A percentile compares a stretch with the other conserved stretches of the same genome.
Conservation (phyloP, 176 grass and related monocot genomes). For the Secale cereale region DNA sequence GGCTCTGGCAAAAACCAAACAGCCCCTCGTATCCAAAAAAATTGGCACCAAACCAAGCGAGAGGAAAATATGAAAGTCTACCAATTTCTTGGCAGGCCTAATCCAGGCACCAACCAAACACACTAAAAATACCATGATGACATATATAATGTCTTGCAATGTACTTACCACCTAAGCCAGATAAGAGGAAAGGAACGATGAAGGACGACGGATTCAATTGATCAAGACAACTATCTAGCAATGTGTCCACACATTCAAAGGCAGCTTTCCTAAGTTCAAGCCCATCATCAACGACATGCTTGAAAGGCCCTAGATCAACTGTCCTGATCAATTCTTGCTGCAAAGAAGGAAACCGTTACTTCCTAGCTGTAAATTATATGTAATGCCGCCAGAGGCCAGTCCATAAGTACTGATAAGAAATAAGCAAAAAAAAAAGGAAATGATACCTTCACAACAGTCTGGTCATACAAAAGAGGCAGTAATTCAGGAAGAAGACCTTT, state of each 20-base stretch:
- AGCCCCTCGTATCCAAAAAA: background rate
- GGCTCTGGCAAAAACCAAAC: no score
- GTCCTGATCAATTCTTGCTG: constrained; percentile 20
- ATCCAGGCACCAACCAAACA: background rate
- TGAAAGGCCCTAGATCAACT: constrained; percentile 18
- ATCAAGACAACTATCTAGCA: constrained; percentile 13
- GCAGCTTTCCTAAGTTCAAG: constrained; percentile 26
- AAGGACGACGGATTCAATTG: constrained; percentile 12
- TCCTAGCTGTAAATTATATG: background rate
- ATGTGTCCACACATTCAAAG: constrained; percentile 12
- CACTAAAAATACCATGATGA: background rate
- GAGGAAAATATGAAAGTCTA: background rate
- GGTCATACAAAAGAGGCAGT: constrained; percentile 12
- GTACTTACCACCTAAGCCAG: constrained; percentile 8
- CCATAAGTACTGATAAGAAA: background rate
- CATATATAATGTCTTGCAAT: background rate
- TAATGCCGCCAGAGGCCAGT: background rate
- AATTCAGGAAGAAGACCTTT: constrained; percentile 11
- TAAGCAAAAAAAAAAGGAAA: background rate
- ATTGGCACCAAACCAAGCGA: background rate
- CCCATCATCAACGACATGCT: constrained; percentile 12
- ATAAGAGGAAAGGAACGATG: constrained; percentile 12
- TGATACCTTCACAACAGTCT: constrained; percentile 7
- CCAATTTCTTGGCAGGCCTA: background rate
- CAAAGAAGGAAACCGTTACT: background rate